Evolutionary conservation across 179 eudicot genomes (phyloP).

Genomic region (Patellifolia procumbens): DNA sequence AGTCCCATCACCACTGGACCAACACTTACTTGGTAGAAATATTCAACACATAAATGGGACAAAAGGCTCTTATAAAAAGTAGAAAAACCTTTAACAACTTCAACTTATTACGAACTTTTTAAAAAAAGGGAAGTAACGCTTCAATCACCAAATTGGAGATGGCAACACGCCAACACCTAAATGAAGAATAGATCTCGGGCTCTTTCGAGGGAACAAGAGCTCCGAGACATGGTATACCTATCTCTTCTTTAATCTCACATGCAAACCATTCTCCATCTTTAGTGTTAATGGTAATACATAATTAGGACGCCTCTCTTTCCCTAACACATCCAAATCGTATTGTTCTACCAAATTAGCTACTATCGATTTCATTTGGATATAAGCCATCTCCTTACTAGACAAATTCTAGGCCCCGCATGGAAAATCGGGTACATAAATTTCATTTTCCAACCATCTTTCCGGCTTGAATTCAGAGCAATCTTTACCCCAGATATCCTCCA

Average conservation of each 20-base stretch:
- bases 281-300: conserved; percentile 64
- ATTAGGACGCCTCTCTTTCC: conserved; percentile 49
- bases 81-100: no score
- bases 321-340: conserved; percentile 47
- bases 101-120: no score
- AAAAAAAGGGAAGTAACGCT: no score
- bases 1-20: no score
- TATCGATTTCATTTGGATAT: conserved; percentile 86
- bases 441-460: conserved; percentile 70
- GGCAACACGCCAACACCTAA: no score
- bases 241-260: conserved; percentile 45
- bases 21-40: no score
- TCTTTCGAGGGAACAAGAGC: no score
- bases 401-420: conserved; percentile 80
- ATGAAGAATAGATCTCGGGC: no score
- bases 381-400: conserved; percentile 85
- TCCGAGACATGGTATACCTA: neutral
- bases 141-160: no score
- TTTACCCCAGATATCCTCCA: conserved; percentile 76
- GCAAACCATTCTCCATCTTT: conserved; percentile 75
- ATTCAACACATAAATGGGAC: no score
- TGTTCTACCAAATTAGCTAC: conserved; percentile 69
- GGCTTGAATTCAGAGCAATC: conserved; percentile 69
- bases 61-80: no score
- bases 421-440: conserved; percentile 57